A percentile compares a stretch with the other conserved stretches of the same genome.
Evolutionary conservation across 2,329 filamentous ascomycete species (phyloP).

Genomic region (Aspergillus sp.): DNA sequence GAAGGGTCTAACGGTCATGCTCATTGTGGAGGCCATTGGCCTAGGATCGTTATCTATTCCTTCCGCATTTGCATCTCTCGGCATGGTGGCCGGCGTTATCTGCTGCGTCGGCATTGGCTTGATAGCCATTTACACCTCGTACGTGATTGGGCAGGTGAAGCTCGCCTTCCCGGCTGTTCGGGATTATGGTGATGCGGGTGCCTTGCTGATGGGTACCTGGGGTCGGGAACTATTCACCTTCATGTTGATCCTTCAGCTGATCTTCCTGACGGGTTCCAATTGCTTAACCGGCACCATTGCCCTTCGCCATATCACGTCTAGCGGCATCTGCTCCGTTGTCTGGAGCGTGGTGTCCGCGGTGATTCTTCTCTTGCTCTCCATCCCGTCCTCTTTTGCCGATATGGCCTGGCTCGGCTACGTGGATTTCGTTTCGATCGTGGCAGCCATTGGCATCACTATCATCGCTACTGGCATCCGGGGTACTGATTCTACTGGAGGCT

Average conservation of each 20-base stretch:
- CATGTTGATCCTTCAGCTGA: slow-evolving; percentile 46
- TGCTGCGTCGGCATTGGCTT: slow-evolving; percentile 41
- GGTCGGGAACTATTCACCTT: slow-evolving; percentile 43
- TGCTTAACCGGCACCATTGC: slow-evolving; percentile 51
- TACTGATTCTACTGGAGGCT: slow-evolving; percentile 18
- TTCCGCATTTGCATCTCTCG: slow-evolving; percentile 46
- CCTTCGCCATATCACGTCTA: slow-evolving; percentile 43
- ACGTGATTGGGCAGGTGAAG: slow-evolving; percentile 44
- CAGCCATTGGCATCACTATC: slow-evolving; percentile 36
- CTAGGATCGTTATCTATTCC: slow-evolving; percentile 50
- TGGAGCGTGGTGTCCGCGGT: slow-evolving; percentile 47
- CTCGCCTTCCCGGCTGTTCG: slow-evolving; percentile 39
- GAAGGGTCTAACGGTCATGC: slow-evolving; percentile 52
- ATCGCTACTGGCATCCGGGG: slow-evolving; percentile 35
- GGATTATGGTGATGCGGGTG: slow-evolving; percentile 48
- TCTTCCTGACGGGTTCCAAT: slow-evolving; percentile 48
- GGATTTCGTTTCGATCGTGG: slow-evolving; percentile 36
- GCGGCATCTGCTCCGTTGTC: slow-evolving; percentile 38
- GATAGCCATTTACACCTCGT: slow-evolving; percentile 45
- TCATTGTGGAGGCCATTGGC: slow-evolving; percentile 54
- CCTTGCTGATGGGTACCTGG: slow-evolving; percentile 44
- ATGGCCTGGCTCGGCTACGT: slow-evolving; percentile 37
- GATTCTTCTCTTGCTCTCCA: slow-evolving; percentile 33
- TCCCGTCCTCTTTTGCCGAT: slow-evolving; percentile 36
- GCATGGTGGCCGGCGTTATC: slow-evolving; percentile 49